These are phyloP conservation scores for Cyclotella distinguenda DNA, from an alignment of 108 stramenopile genomes.

Conservation along the genomic window DNA sequence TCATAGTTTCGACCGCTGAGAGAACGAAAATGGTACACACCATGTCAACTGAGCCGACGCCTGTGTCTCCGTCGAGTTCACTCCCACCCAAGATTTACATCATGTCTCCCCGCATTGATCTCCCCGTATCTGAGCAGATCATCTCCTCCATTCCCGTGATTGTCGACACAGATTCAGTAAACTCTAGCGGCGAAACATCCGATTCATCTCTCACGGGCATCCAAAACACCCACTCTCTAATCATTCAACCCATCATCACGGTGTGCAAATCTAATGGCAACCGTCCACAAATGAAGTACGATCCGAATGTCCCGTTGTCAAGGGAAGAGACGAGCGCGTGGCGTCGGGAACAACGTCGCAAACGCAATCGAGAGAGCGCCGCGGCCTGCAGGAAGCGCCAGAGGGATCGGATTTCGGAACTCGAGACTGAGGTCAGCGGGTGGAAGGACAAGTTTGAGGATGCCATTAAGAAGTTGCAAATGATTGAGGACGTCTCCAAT, in stretches of 20 bases:
- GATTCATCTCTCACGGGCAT: background rate
- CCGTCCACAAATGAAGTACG: slow-evolving; percentile 77
- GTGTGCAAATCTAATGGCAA: slow-evolving; percentile 10
- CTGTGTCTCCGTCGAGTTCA: too few relatives aligned
- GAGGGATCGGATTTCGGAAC: slow-evolving; percentile 74
- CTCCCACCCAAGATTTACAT: too few relatives aligned
- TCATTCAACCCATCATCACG: background rate
- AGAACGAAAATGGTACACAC: too few relatives aligned
- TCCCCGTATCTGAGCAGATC: too few relatives aligned
- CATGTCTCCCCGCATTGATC: too few relatives aligned
- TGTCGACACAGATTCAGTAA: too few relatives aligned
- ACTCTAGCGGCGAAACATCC: slow-evolving; percentile 1
- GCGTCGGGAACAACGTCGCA: slow-evolving; percentile 80
- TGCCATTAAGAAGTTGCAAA: slow-evolving; percentile 60
- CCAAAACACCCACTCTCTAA: background rate
- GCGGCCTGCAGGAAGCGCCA: slow-evolving; percentile 80
- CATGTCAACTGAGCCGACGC: too few relatives aligned
- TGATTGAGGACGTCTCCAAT: slow-evolving; percentile 38
- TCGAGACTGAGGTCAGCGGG: slow-evolving; percentile 69
- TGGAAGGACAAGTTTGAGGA: slow-evolving; percentile 78
- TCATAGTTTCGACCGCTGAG: too few relatives aligned
- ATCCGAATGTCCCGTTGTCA: slow-evolving; percentile 81
- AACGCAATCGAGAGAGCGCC: slow-evolving; percentile 82
- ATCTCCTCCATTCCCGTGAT: too few relatives aligned
- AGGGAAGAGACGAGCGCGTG: slow-evolving; percentile 80